Percentiles rank a stretch among this genome's conserved stretches.
Evolutionary conservation across 495 filamentous ascomycete genomes (phyloP).

Genomic region (Hypoxylon subgilvum): DNA sequence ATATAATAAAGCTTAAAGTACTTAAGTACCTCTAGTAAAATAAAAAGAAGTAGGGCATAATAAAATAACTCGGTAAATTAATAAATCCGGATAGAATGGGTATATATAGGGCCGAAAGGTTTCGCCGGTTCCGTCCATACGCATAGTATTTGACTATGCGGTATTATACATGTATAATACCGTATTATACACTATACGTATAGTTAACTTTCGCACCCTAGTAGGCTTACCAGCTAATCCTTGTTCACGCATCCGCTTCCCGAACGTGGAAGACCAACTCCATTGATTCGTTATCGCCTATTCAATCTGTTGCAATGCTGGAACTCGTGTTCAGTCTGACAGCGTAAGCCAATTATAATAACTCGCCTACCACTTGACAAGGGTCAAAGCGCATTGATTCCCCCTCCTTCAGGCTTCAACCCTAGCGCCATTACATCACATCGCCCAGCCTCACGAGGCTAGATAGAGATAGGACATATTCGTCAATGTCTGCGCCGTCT

Average conservation of each 20-base stretch:
- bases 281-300: slow-evolving; percentile 16
- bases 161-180: too few relatives aligned
- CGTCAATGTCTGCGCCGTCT: slow-evolving; percentile 68
- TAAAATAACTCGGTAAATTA: too few relatives aligned
- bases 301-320: slow-evolving; percentile 9
- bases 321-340: not conserved
- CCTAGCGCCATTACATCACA: slow-evolving; percentile 15
- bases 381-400: not conserved
- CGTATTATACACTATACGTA: too few relatives aligned
- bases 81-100: too few relatives aligned
- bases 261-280: not conserved
- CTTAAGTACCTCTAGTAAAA: too few relatives aligned
- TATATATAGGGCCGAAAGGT: too few relatives aligned
- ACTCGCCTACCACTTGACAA: slow-evolving; percentile 5
- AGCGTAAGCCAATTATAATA: slow-evolving; percentile 14
- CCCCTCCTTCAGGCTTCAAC: not conserved
- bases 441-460: not conserved
- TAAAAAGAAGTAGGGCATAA: too few relatives aligned
- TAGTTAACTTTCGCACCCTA: too few relatives aligned
- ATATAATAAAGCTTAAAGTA: too few relatives aligned
- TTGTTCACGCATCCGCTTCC: not conserved
- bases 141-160: too few relatives aligned
- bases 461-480: not conserved
- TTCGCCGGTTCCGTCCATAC: too few relatives aligned
- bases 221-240: too few relatives aligned